Evolutionary conservation across 345 rosid genomes (phyloP), one percentile per base, ranked within the genome.

Genomic region (Lepidium aucheri): DNA sequence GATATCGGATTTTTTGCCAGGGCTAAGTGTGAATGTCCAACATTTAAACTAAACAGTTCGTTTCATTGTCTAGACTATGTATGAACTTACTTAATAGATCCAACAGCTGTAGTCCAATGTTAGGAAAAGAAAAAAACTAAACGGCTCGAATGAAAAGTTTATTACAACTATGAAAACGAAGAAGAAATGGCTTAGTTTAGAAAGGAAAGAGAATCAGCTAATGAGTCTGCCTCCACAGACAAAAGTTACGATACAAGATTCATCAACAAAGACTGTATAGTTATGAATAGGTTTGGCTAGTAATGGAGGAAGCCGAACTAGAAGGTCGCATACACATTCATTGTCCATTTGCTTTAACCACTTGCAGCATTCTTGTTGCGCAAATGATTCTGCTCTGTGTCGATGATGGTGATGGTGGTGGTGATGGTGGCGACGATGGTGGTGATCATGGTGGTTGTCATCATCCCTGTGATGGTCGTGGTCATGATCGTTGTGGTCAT

Each of bases 291-390:
- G 95, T 77, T 67, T 83, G 0, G 92, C 74, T 42, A 94, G 85
- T 70, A 90, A 84, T 24, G 80, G 14, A 0, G 97, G 99, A 79
- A 94, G 75, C 70, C 33, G 90, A 72, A 83, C 86, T 65, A 90
- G 74, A 73, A 88, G 36, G 42, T 85, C 88, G 24, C 99, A 94
- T 11, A 85, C 90, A 36, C 99, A 94, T 68, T 85, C 86, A 6
- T 50, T 16, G n/a, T 90, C 94, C 53, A 94, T 59, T 73, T 77
- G 74, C 53, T 71, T 77, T 72, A 94, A 70, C 97, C 96, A 94
- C 44, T 76, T 78, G 78, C 97, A 94, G 57, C 99, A 94, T 9
- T 81, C 79, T 18, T 58, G 67, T 54, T 77, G 85, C 5, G 69
- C 72, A 3, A 52, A 78, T 4, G 83, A 39, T 24, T 61, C 77